phyloP scores from a whole-genome alignment of 2,329 filamentous ascomycete genomes.

The Aspergillus calidoustus region DNA sequence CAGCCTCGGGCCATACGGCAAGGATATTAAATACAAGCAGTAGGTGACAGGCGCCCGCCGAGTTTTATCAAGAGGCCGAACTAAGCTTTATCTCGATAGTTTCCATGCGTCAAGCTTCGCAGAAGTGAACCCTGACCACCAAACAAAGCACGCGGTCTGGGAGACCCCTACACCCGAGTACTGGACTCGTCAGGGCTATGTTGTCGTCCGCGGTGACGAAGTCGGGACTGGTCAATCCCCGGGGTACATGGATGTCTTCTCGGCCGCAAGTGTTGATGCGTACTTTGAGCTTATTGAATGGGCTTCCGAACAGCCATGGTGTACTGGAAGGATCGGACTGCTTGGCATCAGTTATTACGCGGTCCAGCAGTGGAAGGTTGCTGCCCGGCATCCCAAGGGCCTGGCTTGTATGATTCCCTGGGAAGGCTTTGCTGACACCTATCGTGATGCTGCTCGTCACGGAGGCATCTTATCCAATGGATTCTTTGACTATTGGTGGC shows the following conservation, averaged over 20 bases:
- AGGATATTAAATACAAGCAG: conserved; percentile 67
- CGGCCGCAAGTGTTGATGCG: conserved; percentile 54
- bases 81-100: background rate
- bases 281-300: conserved; percentile 59
- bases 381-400: conserved; percentile 56
- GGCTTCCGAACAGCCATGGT: conserved; percentile 57
- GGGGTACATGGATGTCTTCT: conserved; percentile 56
- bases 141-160: conserved; percentile 61
- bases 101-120: conserved; percentile 58
- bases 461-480: conserved; percentile 64
- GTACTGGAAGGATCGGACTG: conserved; percentile 55
- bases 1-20: conserved; percentile 75
- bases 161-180: conserved; percentile 63
- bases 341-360: conserved; percentile 59
- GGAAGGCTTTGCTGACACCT: conserved; percentile 63
- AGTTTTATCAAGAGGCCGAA: too few relatives aligned
- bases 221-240: conserved; percentile 57
- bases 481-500: conserved; percentile 70
- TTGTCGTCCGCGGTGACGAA: conserved; percentile 60
- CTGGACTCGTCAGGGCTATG: conserved; percentile 62
- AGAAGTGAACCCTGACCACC: conserved; percentile 60
- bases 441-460: conserved; percentile 62
- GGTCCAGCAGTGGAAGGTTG: conserved; percentile 60
- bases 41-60: too few relatives aligned
- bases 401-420: conserved; percentile 58